Evolutionary conservation across 139 green algal genomes (phyloP), one percentile per base, ranked within the genome.

Genomic region (Dunaliella sp.): DNA sequence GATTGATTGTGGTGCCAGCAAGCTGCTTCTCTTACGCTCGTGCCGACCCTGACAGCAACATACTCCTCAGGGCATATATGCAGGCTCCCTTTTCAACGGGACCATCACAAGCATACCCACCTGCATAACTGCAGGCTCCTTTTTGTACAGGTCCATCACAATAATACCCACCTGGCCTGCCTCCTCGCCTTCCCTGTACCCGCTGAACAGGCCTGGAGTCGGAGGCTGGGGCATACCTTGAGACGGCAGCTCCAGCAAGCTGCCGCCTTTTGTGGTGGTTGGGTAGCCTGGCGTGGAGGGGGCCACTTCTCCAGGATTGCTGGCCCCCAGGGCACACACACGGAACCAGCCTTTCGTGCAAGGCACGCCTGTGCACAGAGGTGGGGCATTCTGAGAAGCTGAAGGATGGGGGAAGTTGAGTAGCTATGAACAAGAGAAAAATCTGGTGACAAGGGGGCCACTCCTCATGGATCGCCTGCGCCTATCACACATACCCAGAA

Each of bases 331-430:
- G 36, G 81, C 81, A 77, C 86, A 89, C 33, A 65, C 73, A 1
- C 86, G 65, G 86, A 90, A 92, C 89, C 89, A 92, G 86, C 86
- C 89, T n/a, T 90, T 84, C 0, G 83, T 58, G 35, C 26, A 12
- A 26, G 88, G 86, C 16, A 89, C 57, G 75, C 78, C 83, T 33
- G 76, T 38, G 2, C 22, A 35, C 31, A 38, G 38, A 34, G 48
- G 48, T 65, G 48, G n/a, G n/a, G n/a, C n/a, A n/a, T n/a, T n/a
- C n/a, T n/a, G n/a, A n/a, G n/a, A n/a, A n/a, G n/a, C n/a, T n/a
- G n/a, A n/a, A n/a, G n/a, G n/a, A n/a, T n/a, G n/a, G n/a, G n/a
- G n/a, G n/a, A n/a, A n/a, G n/a, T n/a, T n/a, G n/a, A n/a, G n/a
- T n/a, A n/a, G n/a, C n/a, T n/a, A n/a, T n/a, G n/a, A n/a, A n/a